Evolutionary conservation across 495 filamentous ascomycete genomes (phyloP), one percentile per base, ranked within the genome.

Genomic region (Chaetomium tenue): DNA sequence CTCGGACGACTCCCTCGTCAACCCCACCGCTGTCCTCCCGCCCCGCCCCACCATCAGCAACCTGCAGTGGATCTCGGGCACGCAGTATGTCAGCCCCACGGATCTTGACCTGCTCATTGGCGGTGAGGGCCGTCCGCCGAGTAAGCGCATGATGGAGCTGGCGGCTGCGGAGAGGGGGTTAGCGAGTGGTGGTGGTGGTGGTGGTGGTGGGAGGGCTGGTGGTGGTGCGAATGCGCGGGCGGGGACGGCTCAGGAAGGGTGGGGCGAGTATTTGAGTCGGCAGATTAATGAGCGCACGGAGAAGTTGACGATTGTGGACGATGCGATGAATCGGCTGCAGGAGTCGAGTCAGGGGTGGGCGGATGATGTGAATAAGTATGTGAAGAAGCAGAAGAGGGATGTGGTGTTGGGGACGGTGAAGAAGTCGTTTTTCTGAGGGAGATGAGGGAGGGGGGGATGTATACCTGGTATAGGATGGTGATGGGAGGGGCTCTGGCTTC

Each of bases 31-130:
- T 16, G 69, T 82, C 16, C 80, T 89, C 18, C 94, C 93, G 4
- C 82, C 90, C 16, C 84, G 94, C 37, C 95, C 94, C n/a, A 96
- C 93, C 1, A 98, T 98, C 53, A 93, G 90, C 11, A 97, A 94
- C 66, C 72, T 98, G 23, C 91, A 97, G 74, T 98, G 94, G 94
- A 91, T 98, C 46, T 87, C 92, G 0, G 95, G 94, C 2, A 97
- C 95, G 15, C 93, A 97, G 75, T 90, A 96, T 65, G 81, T 98
- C 40, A 90, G 90, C 20, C 88, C 91, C 16, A 80, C 88, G n/a
- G 95, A 98, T 72, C 86, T 98, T 78, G 94, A 98, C 67, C 74
- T 95, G 9, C 76, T 98, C 42, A 94, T 98, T 64, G 92, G 94
- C 39, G 94, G 94, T 0, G 87, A 91, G 33, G 87, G 92, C 66